phyloP scores from a whole-genome alignment of 1,284 basidiomycete species.

The Takashimella tepidaria region DNA sequence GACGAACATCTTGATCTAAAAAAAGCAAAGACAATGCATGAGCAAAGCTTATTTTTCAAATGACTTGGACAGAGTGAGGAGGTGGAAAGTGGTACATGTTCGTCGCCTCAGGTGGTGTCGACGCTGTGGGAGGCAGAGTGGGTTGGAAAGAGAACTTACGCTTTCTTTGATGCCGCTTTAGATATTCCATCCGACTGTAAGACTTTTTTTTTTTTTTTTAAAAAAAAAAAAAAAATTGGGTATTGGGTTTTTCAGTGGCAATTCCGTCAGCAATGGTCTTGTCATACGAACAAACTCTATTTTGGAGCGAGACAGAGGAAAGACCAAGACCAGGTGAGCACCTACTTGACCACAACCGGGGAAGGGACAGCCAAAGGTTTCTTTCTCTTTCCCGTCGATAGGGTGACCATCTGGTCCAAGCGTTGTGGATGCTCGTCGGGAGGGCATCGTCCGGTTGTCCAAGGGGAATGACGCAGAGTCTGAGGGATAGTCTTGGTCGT shows the following conservation, averaged over 20 bases:
- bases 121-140: not conserved
- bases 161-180: slow-evolving; percentile 48
- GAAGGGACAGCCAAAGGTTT: slow-evolving; percentile 40
- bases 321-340: not conserved
- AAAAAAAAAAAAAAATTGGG: no score
- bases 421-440: slow-evolving; percentile 13
- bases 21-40: not conserved
- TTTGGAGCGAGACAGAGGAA: not conserved
- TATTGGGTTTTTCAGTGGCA: no score
- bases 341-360: slow-evolving; percentile 44
- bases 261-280: slow-evolving; percentile 5
- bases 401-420: slow-evolving; percentile 15
- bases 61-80: not conserved
- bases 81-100: not conserved
- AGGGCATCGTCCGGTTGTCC: slow-evolving; percentile 20
- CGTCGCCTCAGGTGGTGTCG: no score
- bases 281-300: not conserved
- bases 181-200: slow-evolving; percentile 48
- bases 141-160: slow-evolving; percentile 29
- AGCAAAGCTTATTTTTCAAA: not conserved
- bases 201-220: no score
- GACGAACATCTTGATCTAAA: slow-evolving; percentile 46
- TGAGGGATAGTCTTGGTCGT: no score
- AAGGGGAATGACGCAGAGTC: no score
- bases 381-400: slow-evolving; percentile 40